Percentiles rank a stretch among this genome's conserved stretches.
Evolutionary conservation across 805 yeast species (phyloP).

Genomic region (Saccharomycopsis sp.): DNA sequence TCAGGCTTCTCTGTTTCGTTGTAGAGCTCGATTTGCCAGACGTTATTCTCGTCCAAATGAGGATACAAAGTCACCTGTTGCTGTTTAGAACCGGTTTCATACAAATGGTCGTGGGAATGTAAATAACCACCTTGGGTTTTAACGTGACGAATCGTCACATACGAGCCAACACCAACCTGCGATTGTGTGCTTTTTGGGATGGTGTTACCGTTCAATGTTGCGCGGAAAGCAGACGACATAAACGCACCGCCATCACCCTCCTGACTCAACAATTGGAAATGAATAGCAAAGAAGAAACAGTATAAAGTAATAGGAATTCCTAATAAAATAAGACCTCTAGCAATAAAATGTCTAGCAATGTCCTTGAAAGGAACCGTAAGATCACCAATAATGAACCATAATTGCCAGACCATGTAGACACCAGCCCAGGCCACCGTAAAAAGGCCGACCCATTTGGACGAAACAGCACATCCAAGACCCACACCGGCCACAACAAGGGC

Average conservation of each 20-base stretch:
- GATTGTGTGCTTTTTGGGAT: slow-evolving; percentile 56
- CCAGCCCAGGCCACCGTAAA: slow-evolving; percentile 81
- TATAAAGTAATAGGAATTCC: slow-evolving; percentile 56
- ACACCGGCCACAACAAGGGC: slow-evolving; percentile 58
- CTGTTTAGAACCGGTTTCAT: slow-evolving; percentile 76
- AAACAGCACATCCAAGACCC: slow-evolving; percentile 65
- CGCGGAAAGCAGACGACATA: slow-evolving; percentile 66
- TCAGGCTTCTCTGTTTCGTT: slow-evolving; percentile 50
- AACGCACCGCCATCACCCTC: slow-evolving; percentile 72
- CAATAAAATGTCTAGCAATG: slow-evolving; percentile 40
- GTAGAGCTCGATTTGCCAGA: slow-evolving; percentile 65
- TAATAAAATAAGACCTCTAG: slow-evolving; percentile 48
- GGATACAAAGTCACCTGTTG: slow-evolving; percentile 80
- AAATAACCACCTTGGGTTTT: slow-evolving; percentile 74
- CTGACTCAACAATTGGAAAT: slow-evolving; percentile 47
- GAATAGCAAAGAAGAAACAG: slow-evolving; percentile 52
- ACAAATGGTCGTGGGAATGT: slow-evolving; percentile 69
- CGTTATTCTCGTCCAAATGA: slow-evolving; percentile 67
- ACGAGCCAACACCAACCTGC: slow-evolving; percentile 68
- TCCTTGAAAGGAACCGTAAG: slow-evolving; percentile 41
- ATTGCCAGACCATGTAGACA: slow-evolving; percentile 46
- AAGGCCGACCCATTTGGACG: slow-evolving; percentile 76
- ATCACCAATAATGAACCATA: slow-evolving; percentile 74
- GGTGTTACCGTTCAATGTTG: slow-evolving; percentile 50
- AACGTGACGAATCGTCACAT: slow-evolving; percentile 58